These are phyloP conservation scores for Amanita pseudoporphyria DNA, from an alignment of 768 basidiomycete genomes.

Conservation along the genomic window DNA sequence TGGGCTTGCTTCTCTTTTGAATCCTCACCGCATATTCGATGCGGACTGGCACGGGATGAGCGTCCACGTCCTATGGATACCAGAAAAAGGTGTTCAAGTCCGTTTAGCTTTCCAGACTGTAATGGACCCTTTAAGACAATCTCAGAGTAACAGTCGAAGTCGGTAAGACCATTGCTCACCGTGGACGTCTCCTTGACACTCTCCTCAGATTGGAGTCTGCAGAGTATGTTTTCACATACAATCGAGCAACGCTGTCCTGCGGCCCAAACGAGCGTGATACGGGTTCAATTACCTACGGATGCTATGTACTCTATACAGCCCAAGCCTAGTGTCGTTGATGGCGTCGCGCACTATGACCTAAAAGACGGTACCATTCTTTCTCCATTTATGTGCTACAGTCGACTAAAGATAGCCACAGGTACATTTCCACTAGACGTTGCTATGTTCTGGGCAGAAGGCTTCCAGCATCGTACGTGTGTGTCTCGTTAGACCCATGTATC, in stretches of 20 bases:
- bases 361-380: constrained; percentile 26
- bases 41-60: constrained; percentile 89
- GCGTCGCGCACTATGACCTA: constrained; percentile 39
- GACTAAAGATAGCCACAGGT: constrained; percentile 18
- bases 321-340: constrained; percentile 30
- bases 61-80: constrained; percentile 61
- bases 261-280: constrained; percentile 47
- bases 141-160: constrained; percentile 48
- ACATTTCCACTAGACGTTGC: constrained; percentile 41
- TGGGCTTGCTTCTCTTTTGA: constrained; percentile 74
- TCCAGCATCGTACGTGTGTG: constrained; percentile 46
- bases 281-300: constrained; percentile 36
- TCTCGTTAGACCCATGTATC: background rate
- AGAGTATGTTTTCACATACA: constrained; percentile 53
- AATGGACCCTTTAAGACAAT: constrained; percentile 60
- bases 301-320: constrained; percentile 40
- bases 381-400: constrained; percentile 6
- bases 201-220: constrained; percentile 63
- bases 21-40: constrained; percentile 80
- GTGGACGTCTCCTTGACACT: background rate
- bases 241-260: constrained; percentile 64
- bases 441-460: constrained; percentile 49
- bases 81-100: constrained; percentile 50
- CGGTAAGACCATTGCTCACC: constrained; percentile 1
- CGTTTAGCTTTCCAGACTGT: constrained; percentile 67